Conservation (phyloP, 192 early-diverging fungal species). For the Coemansia sp. region DNA sequence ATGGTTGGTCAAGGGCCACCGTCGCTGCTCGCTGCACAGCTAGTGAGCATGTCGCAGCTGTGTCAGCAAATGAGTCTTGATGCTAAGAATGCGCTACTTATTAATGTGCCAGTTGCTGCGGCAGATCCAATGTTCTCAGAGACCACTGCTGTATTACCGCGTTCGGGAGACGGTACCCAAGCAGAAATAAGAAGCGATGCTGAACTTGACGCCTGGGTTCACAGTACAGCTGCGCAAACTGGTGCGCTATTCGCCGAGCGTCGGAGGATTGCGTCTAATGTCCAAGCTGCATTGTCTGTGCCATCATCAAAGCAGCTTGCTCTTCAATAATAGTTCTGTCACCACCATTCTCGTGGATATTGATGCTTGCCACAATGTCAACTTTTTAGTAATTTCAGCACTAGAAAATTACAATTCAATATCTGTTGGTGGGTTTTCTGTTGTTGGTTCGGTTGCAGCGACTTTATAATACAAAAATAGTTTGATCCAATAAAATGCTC, state of each 20-base stretch:
- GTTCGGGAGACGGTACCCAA: conserved; percentile 4
- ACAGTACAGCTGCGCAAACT: conserved; percentile 27
- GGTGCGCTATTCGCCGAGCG: conserved; percentile 41
- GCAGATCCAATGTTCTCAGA: conserved; percentile 14
- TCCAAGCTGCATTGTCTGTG: conserved; percentile 40
- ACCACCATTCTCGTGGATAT: too few species aligned
- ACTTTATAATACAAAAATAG: too few species aligned
- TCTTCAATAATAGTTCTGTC: conserved; percentile 3
- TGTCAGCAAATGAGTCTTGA: conserved; percentile 45
- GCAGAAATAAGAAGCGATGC: neutral
- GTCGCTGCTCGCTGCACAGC: conserved; percentile 49
- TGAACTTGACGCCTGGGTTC: conserved; percentile 32
- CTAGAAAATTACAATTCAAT: too few species aligned
- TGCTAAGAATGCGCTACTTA: conserved; percentile 15
- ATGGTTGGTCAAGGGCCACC: conserved; percentile 51
- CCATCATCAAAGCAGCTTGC: conserved; percentile 24
- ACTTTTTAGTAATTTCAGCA: too few species aligned
- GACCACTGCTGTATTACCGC: conserved; percentile 10
- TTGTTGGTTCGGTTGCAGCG: too few species aligned
- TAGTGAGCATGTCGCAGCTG: conserved; percentile 42
- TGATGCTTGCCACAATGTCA: too few species aligned
- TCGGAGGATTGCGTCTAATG: conserved; percentile 39
- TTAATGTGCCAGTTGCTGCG: conserved; percentile 28
- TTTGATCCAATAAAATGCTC: too few species aligned
- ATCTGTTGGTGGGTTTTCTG: too few species aligned